Base-by-base conservation (phyloP, 305 asterid species). In the Fraxinus dipetala region DNA sequence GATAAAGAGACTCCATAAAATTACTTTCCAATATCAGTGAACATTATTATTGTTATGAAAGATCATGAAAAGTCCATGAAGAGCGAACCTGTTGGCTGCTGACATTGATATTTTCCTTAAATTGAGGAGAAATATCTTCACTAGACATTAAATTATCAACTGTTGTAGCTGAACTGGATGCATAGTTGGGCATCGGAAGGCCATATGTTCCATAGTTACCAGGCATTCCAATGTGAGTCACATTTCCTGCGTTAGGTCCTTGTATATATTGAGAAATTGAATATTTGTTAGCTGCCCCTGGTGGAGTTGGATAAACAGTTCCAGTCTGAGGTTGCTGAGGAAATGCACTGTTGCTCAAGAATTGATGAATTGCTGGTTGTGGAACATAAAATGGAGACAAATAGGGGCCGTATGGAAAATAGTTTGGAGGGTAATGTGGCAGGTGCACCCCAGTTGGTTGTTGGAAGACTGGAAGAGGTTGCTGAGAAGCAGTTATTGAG, bases 281-380 rank as follows among this genome's bases (percentile, higher is more conserved):
- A 91, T 90, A 94, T 88, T 94, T 94, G 84, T 90, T 88, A 87
- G 92, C 84, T 56, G 93, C 85, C 75, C 91, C 97, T 83, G 95
- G 89, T 79, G 93, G 91, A 82, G 92, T 75, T 82, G 91, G 97
- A 89, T 93, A 94, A 74, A 91, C 77, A 81, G 85, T 87, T 72
- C 90, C 97, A 83, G 93, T 82, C 87, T 89, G 97, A 82, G 98
- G 95, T 84, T 91, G 98, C 92, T 92, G 99, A 51, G 97, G 94
- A 87, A 90, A 95, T 30, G 90, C 90, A 35, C 98, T 94, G 79
- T 87, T 94, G 91, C 91, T 86, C 79, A 92, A 81, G 85, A 89
- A 92, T 82, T 91, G 99, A 89, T 92, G 99, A 82, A 95, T 87
- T 69, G 95, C 83, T 2, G 94, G 93, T 10, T 94, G 97, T 28